Base-by-base conservation (phyloP, 352 stramenopile species). In the Globisporangium nagaii region DNA sequence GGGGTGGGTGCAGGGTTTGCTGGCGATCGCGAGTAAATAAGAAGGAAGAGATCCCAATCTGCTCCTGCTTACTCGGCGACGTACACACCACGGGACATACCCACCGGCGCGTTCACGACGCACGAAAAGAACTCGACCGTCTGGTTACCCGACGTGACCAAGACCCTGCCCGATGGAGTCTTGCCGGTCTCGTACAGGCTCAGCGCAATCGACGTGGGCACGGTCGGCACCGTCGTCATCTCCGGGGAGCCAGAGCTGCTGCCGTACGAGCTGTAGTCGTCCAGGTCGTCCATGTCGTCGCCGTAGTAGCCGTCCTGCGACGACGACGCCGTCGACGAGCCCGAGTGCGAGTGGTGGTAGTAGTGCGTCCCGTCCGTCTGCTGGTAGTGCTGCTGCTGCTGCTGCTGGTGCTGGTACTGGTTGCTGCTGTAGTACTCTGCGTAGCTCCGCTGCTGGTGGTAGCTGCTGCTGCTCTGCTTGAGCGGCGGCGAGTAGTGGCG, bases 71-170 rank as follows among this genome's bases (percentile, higher is more conserved):
- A 88, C 63, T 87, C 74, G 20, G 79, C 67, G 55, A 86, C 73
- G 42, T 79, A 70, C 60, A 88, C 71, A 70, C 78, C 84, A 56
- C 74, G 70, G 51, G 70, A 70, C 34, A 64, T 50, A 19, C 46
- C 53, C 4, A 82, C 62, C 10, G 83, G 83, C 30, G 74, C 79
- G 40, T 93, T 93, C 13, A 86, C 77, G n/a, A 73, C 76, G 56
- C 77, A 78, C 24, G 79, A 86, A 62, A 91, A 93, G 59, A 93
- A 88, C 69, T 93, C 83, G 62, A 93, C 70, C 34, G 83, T 91
- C 68, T 93, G 83, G 63, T 93, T 89, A 42, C 80, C 68, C 7
- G 74, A 68, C 27, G 83, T 91, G 13, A 91, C 65, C 54, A 91
- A 67, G 31, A 93, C 81, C 65, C 79, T 64, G 32, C 83, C 83